Base-by-base conservation (phyloP, 495 filamentous ascomycete species). In the Pyronema omphalodes region DNA sequence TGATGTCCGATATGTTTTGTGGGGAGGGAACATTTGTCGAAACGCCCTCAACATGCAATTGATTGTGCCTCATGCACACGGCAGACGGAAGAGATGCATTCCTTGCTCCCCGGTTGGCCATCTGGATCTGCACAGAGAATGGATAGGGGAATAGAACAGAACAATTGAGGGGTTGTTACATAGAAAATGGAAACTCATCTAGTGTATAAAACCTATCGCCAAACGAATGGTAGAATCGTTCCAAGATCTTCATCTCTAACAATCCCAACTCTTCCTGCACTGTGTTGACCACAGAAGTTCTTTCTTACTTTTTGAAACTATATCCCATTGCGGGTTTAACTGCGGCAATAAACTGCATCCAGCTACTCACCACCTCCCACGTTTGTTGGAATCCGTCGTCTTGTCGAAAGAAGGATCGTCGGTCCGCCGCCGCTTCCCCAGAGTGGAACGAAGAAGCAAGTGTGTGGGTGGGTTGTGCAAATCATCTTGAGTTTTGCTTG, bases 311-410 rank as follows among this genome's bases (percentile, higher is more conserved):
- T n/a, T 43, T 6, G 17, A 43, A 43, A 12, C 17, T 43, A 12
- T 33, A 18, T 43, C 41, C 33, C 37, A 40, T 40, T 52, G 6
- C 9, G 35, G 40, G 50, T 52, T 41, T 40, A 52, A 8, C 37
- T 43, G n/a, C 37, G 6, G 12, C 37, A n/a, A 12, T 14, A 14
- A 8, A 43, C 17, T 14, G 17, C 50, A 17, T 14, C 35, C 37
- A 34, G 23, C 48, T 37, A 51, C 35, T 51, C 48, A 51, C 48
- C 48, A 51, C 3, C 29, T 51, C 11, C 48, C 48, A 51, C 48
- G 48, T n/a, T n/a, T n/a, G n/a, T 51, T 14, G 12, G 39, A n/a
- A 6, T 6, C 12, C 39, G 23, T n/a, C n/a, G n/a, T 43, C 39
- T n/a, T 43, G 12, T 43, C 39, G 17, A 43, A 43, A 43, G 17